Evolutionary conservation across 345 rosid species (phyloP), one percentile per base, ranked within the genome.

Genomic region (Sonneratia caseolaris): DNA sequence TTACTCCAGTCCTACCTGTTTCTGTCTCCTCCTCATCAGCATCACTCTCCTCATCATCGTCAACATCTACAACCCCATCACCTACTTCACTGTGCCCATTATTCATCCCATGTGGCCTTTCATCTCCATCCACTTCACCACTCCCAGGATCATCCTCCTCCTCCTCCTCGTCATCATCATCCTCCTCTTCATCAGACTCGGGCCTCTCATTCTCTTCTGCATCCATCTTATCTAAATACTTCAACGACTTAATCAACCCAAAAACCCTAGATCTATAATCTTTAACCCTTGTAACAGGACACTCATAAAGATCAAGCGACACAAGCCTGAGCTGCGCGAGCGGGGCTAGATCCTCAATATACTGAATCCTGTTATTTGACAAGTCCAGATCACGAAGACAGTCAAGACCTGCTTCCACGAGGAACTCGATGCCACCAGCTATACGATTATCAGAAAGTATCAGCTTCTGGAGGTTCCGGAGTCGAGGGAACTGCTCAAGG

Each of bases 181-280:
- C 89, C 9, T 87, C 91, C 68, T 90, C 96, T 8, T 90, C 96
- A 51, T 90, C 96, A 0, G 90, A 83, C 74, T 90, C 96, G 0
- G 91, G 93, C 24, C 87, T 86, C 79, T 90, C 96, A 55, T 88
- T 90, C 84, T 77, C 91, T 73, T 90, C 93, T 0, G 84, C 85
- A 64, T 90, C 96, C 81, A 81, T 90, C 85, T 90, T 90, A 82
- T 90, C 96, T 76, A 90, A 87, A 79, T 84, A 90, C 86, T 85
- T 88, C 84, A 90, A 82, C 32, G 91, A 78, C 71, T 78, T 86
- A 69, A 90, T 83, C 85, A 90, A 72, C 48, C 81, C 89, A 69
- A 90, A 90, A 86, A 86, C 96, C 85, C 87, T 90, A 79, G 93
- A 83, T 72, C 91, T 82, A 76, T 90, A 88, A 81, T 88, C 96